Base-by-base conservation (phyloP, 495 filamentous ascomycete genomes). In the Alectoria sarmentosa region DNA sequence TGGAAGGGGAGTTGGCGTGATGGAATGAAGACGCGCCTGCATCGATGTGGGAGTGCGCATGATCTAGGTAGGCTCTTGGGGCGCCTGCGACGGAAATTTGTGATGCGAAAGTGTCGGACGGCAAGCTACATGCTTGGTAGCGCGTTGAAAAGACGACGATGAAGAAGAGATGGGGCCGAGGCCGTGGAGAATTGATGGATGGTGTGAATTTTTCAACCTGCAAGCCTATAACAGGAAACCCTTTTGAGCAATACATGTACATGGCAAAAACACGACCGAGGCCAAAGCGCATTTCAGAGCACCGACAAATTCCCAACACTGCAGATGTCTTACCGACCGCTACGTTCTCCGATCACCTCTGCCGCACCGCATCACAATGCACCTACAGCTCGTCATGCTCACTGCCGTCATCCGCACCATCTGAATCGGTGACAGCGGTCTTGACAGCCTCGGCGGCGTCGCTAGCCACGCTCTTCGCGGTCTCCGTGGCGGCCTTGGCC, bases 321-420 rank as follows among this genome's bases (percentile, higher is more conserved):
- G 49, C 49, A 32, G 4, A 54, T 54, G 19, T 54, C 28, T 54
- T 54, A 54, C 52, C 30, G 52, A 21, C 52, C 14, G 30, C 30
- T 30, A 52, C 48, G 0, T 19, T 34, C 21, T 34, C 15, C 4
- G 17, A 7, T 5, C 26, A 28, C 9, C 39, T 17, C 11, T 39
- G 41, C 39, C 38, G 32, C n/a, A 36, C 21, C 17, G 15, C 28
- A 19, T 37, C 19, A n/a, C 15, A n/a, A 23, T 30, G 39, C 57
- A 32, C 76, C 77, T 84, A 90, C 76, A 90, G 78, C 76, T 90
- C 87, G 68, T 89, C 87, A 67, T 89, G 85, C 37, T 73, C 74
- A 39, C 76, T 72, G 66, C 75, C 74, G 72, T 83, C 73, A 71
- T 82, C 73, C 23, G 76, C 76, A 67, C 71, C 70, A 73, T 76